Base-by-base conservation (phyloP, 108 stramenopile genomes). In the Conticribra guillardii region DNA sequence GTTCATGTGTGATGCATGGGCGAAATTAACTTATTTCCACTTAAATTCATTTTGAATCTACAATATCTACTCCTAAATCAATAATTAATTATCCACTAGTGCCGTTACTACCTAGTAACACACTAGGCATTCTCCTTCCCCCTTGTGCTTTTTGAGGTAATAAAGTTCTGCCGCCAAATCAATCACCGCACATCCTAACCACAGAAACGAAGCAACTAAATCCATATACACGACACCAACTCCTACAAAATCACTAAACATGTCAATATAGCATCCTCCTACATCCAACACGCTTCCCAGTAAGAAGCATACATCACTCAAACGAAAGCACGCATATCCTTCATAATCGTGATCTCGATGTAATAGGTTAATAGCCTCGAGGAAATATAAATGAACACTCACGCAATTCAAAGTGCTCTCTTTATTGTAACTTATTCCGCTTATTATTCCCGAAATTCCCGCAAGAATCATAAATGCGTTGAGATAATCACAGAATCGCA, bases 271-370 rank as follows among this genome's bases (percentile, higher is more conserved):
- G 9, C 45, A 62, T 0, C 46, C 46, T 17, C 29, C 53, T 2
- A 54, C 2, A 28, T 62, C 61, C 8, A 62, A 11, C 17, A 62
- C 14, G 26, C 61, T 47, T 4, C 61, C 61, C 44, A 49, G 16
- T 17, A 62, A 28, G 61, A 62, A 62, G 26, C 44, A 16, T 17
- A 62, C 23, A 1, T 62, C 47, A 9, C 61, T 46, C 27, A 62
- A 4, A 0, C 45, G 24, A 28, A 62, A 48, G 7, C 23, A 24
- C n/a, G 47, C 15, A 17, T 62, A 47, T 46, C 30, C 21, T 54
- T 23, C 45, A 62, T 49, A 28, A 49, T 62, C 16, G 46, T 62
- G 61, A 46, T 41, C 61, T 14, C 61, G 61, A 41, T 62, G 24
- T 15, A 62, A 16, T 24, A 62, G 27, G 8, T 34, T 62, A 28